Evolutionary conservation across 2,329 filamentous ascomycete species (phyloP).

Genomic region (Metarhizium sp.): DNA sequence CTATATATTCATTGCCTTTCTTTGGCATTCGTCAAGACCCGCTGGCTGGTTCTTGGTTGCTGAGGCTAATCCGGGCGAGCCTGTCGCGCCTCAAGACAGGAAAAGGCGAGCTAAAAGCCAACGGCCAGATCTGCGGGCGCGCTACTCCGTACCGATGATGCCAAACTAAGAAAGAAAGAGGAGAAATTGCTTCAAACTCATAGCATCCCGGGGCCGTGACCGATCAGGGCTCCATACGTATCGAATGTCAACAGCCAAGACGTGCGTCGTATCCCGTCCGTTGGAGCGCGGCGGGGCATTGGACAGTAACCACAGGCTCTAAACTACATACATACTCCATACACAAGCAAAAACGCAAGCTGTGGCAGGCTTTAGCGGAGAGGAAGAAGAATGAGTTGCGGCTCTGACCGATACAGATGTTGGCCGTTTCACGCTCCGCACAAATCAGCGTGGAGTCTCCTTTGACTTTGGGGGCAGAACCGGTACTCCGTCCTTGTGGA

Average conservation of each 20-base stretch:
- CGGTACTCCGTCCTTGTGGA: not conserved
- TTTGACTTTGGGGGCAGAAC: not conserved
- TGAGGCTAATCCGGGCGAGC: not conserved
- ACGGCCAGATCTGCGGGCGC: not conserved
- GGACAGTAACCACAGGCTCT: not conserved
- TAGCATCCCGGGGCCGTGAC: not conserved
- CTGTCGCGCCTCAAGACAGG: not conserved
- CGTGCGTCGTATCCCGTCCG: not conserved
- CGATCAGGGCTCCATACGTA: not conserved
- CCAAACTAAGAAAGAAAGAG: not conserved
- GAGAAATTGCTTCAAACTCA: not conserved
- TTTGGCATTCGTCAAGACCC: not conserved
- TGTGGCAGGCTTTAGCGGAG: not conserved
- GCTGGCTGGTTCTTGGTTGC: not conserved
- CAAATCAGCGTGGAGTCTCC: not conserved
- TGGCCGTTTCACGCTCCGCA: not conserved
- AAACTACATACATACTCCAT: not conserved
- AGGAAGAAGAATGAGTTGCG: not conserved
- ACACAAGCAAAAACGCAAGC: not conserved
- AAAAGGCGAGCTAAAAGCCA: not conserved
- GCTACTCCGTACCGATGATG: not conserved
- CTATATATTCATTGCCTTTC: not conserved
- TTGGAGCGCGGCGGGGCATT: not conserved
- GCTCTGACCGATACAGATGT: not conserved
- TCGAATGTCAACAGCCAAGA: not conserved